These are phyloP conservation scores for Chondrostereum purpureum DNA, from an alignment of 1,284 basidiomycete genomes.

Conservation along the genomic window DNA sequence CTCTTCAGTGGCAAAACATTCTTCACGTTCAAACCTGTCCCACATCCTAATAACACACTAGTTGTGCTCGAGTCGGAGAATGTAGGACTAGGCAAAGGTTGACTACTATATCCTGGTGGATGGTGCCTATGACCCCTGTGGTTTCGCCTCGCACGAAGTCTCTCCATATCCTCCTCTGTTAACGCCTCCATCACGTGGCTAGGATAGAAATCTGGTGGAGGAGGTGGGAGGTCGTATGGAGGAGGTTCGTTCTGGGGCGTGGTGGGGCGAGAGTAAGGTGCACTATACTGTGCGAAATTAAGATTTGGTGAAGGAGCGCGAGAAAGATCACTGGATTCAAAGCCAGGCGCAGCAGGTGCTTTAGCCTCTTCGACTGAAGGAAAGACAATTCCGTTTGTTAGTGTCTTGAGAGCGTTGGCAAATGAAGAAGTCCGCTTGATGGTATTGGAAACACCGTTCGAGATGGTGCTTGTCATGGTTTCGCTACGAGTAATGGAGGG, in stretches of 20 bases:
- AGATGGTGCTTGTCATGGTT: constrained; percentile 53
- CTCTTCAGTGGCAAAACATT: constrained; percentile 85
- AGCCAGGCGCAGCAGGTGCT: constrained; percentile 26
- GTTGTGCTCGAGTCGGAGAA: constrained; percentile 64
- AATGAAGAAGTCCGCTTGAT: constrained; percentile 80
- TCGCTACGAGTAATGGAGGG: constrained; percentile 51
- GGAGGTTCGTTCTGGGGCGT: constrained; percentile 28
- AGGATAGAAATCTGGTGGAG: constrained; percentile 49
- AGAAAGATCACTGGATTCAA: constrained; percentile 40
- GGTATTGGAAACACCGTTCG: constrained; percentile 55
- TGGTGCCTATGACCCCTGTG: constrained; percentile 32
- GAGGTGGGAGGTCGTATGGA: constrained; percentile 22
- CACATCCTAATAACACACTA: constrained; percentile 65
- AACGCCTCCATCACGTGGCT: constrained; percentile 80
- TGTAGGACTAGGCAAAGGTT: constrained; percentile 55
- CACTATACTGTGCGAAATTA: constrained; percentile 67
- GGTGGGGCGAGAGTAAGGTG: constrained; percentile 58
- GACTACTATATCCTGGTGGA: constrained; percentile 17
- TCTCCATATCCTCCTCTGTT: constrained; percentile 88
- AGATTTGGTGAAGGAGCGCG: constrained; percentile 72
- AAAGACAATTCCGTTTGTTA: constrained; percentile 69
- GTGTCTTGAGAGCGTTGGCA: constrained; percentile 73
- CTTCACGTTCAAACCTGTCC: constrained; percentile 64
- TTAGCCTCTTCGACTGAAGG: constrained; percentile 51
- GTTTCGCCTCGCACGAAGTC: constrained; percentile 62